These are phyloP conservation scores for Amanita fuliginea DNA, from an alignment of 768 basidiomycete genomes.

Conservation along the genomic window DNA sequence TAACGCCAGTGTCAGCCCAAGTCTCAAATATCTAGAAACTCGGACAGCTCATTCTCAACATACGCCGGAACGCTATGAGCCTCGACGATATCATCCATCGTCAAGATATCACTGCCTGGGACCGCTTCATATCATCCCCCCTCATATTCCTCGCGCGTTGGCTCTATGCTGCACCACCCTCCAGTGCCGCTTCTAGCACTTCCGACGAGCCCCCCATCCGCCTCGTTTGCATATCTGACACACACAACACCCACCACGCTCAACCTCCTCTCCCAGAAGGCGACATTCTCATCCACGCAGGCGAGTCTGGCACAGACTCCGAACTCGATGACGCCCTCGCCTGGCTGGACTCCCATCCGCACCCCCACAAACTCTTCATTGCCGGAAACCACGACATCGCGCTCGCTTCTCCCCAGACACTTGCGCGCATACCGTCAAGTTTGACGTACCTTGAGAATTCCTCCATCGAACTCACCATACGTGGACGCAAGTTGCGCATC, in stretches of 20 bases:
- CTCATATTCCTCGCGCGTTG: constrained; percentile 1
- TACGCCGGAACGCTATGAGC: neutral
- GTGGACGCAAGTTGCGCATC: neutral
- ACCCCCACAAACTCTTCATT: constrained; percentile 3
- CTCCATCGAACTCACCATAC: neutral
- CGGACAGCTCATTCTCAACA: too few relatives aligned
- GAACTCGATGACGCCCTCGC: constrained; percentile 19
- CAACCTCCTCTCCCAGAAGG: constrained; percentile 21
- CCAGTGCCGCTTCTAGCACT: neutral
- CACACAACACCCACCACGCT: constrained; percentile 20
- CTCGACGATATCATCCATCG: constrained; percentile 3
- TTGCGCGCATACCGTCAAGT: neutral
- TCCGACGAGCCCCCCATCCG: constrained; percentile 10
- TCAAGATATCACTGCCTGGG: neutral
- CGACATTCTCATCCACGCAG: constrained; percentile 31
- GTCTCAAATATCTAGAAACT: too few relatives aligned
- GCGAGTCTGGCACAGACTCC: constrained; percentile 21
- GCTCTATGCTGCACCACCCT: constrained; percentile 2
- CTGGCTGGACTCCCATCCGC: constrained; percentile 14
- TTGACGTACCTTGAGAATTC: constrained; percentile 4
- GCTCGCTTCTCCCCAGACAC: constrained; percentile 1
- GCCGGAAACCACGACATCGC: neutral
- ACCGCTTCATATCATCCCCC: constrained; percentile 2
- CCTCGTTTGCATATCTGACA: constrained; percentile 29
- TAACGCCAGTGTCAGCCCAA: too few relatives aligned